phyloP scores from a whole-genome alignment of 2,329 filamentous ascomycete species.

The Helicocarpus griseus region DNA sequence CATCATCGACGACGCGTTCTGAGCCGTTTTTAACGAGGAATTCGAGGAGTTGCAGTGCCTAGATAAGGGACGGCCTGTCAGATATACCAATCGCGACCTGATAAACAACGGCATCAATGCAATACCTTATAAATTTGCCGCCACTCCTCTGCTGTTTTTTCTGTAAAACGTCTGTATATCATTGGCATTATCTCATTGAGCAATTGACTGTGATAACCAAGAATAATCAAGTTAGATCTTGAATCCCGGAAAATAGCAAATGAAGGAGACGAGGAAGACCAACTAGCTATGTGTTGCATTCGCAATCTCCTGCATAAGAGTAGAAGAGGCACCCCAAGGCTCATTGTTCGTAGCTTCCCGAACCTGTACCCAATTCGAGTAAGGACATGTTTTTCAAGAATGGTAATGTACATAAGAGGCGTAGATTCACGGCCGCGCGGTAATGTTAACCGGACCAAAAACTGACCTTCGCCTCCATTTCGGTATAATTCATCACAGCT shows the following conservation, averaged over 20 bases:
- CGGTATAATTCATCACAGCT: constrained; percentile 98
- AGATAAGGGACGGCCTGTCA: background rate
- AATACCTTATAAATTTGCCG: constrained; percentile 92
- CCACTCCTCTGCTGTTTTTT: constrained; percentile 97
- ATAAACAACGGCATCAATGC: background rate
- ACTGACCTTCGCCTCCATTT: constrained; percentile 66
- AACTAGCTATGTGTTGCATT: constrained; percentile 98
- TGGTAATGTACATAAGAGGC: background rate
- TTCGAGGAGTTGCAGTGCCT: constrained; percentile 70
- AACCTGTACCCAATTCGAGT: constrained; percentile 50
- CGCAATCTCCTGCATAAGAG: constrained; percentile 94
- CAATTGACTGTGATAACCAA: constrained; percentile 57
- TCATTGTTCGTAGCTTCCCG: constrained; percentile 99
- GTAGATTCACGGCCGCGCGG: constrained; percentile 3
- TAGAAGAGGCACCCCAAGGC: constrained; percentile 81
- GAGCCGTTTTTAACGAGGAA: constrained; percentile 90
- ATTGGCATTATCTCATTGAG: constrained; percentile 99
- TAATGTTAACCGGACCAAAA: constrained; percentile 7
- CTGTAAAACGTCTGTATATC: constrained; percentile 98
- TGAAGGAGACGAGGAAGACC: constrained; percentile 26
- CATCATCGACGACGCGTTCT: constrained; percentile 94
- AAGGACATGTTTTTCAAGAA: constrained; percentile 1
- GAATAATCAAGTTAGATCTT: constrained; percentile 3
- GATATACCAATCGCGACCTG: background rate
- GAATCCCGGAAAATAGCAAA: constrained; percentile 8